Evolutionary conservation across 148 eudicot genomes (phyloP).

Genomic region (Rhododendron griersonianum): DNA sequence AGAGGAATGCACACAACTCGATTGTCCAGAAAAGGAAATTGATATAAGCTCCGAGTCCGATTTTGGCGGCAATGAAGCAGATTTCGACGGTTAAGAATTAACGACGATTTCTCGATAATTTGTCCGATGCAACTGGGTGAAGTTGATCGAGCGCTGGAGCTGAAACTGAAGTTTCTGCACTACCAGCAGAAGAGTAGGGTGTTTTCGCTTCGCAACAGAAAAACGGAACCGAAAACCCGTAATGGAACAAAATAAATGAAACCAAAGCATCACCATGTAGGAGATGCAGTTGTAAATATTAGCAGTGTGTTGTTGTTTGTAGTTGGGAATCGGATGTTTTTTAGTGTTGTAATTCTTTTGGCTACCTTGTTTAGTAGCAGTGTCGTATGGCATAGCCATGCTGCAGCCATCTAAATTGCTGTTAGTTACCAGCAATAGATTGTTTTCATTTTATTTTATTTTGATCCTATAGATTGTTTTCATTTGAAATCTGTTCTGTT

Average conservation of each 20-base stretch:
- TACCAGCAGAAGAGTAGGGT: neutral
- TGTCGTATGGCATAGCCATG: neutral
- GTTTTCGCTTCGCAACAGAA: neutral
- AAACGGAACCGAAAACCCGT: neutral
- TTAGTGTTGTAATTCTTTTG: neutral
- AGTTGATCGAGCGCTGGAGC: neutral
- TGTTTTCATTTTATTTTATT: neutral
- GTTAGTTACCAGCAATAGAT: neutral
- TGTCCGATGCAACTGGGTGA: conserved; percentile 3
- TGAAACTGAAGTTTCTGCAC: neutral
- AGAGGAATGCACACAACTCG: conserved; percentile 64
- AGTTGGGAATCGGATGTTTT: neutral
- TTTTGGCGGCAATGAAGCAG: conserved; percentile 28
- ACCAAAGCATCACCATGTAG: neutral
- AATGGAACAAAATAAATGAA: neutral
- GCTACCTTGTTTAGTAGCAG: neutral
- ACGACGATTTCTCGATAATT: neutral
- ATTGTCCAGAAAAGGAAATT: conserved; percentile 54
- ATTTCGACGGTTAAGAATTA: neutral
- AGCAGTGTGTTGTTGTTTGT: neutral
- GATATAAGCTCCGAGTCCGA: conserved; percentile 79
- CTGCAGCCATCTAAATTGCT: neutral
- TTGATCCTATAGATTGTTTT: neutral
- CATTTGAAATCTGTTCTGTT: neutral
- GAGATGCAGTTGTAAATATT: neutral